A percentile compares a stretch with the other conserved stretches of the same genome.
These are phyloP conservation scores for Crithidia fasciculata DNA, from an alignment of 208 protist species.

Conservation along the genomic window DNA sequence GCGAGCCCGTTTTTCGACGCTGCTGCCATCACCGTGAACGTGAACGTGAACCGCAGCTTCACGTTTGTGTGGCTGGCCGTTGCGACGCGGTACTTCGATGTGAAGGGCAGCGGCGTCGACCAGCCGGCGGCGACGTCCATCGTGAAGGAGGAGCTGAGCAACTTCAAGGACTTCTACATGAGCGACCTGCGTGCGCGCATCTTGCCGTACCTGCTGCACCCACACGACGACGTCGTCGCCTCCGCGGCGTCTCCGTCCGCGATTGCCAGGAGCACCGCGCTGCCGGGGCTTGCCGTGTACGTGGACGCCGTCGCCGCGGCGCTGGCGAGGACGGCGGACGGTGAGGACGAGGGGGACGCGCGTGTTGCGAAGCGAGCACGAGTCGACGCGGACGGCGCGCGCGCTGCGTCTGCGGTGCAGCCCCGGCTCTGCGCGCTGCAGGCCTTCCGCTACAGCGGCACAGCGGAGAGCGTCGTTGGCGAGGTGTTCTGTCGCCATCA, in stretches of 20 bases:
- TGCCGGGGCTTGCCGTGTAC: slow-evolving; percentile 36
- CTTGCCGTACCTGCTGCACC: slow-evolving; percentile 59
- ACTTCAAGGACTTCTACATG: slow-evolving; percentile 92
- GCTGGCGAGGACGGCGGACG: neutral
- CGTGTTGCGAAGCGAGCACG: slow-evolving; percentile 1
- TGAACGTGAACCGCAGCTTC: slow-evolving; percentile 83
- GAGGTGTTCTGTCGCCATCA: slow-evolving; percentile 75
- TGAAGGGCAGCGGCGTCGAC: slow-evolving; percentile 33
- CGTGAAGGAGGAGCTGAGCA: slow-evolving; percentile 80
- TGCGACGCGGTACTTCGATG: slow-evolving; percentile 72
- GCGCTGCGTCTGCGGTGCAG: neutral
- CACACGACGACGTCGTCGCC: slow-evolving; percentile 38
- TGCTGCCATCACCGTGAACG: slow-evolving; percentile 71
- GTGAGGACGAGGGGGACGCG: neutral
- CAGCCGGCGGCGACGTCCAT: slow-evolving; percentile 42
- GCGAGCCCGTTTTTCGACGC: slow-evolving; percentile 73
- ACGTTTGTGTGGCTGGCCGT: slow-evolving; percentile 87
- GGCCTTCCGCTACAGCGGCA: slow-evolving; percentile 68
- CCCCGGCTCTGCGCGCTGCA: slow-evolving; percentile 33
- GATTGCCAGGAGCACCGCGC: slow-evolving; percentile 12
- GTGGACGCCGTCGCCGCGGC: slow-evolving; percentile 12
- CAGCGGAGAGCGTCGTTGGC: slow-evolving; percentile 58
- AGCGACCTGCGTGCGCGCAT: slow-evolving; percentile 78
- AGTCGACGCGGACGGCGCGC: neutral
- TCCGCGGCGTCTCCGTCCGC: slow-evolving; percentile 18